Base-by-base conservation (phyloP, 2,329 filamentous ascomycete species). In the Exophiala mesophila region DNA sequence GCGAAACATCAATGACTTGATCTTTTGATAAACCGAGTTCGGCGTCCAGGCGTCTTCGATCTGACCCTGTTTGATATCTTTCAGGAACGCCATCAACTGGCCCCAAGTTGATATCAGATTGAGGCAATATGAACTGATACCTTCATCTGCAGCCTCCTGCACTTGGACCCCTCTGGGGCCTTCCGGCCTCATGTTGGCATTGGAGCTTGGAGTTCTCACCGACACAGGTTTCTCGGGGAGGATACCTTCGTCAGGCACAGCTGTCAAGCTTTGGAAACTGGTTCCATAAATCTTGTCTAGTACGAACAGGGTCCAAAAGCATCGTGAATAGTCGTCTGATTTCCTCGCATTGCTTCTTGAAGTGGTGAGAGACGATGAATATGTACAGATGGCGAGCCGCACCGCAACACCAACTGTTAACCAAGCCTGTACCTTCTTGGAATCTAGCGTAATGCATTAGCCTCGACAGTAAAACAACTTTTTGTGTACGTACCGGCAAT, bases 241-340 rank as follows among this genome's bases (percentile, higher is more conserved):
- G 18, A 39, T 39, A 5, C 29, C 31, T 30, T 49, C 45, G 5
- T 42, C 44, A 21, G 32, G 36, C 12, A 53, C 41, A 24, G 48
- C 43, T 2, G 41, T 39, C 13, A 48, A 20, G 8, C 36, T 36
- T 20, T 36, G 42, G 15, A 51, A 47, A 24, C 50, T 50, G 31
- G 35, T 46, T 10, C 48, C 48, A 29, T 53, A 49, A 13, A 48
- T 53, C 19, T 43, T 45, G 36, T 53, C 50, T 20, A 53, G 47
- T 13, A 49, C 39, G 35, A 49, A 49, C 17, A 51, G 18, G 28
- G 44, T 53, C 50, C 50, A 53, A 16, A 34, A 51, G 20, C 47
- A 50, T 33, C 47, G 29, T 4, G 47, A 45, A 9, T 43, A 10
- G 2, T 35, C 39, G 9, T 53, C 50, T 5, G 39, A 7, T 13